Conservation (phyloP, 352 stramenopile species). For the Phytophthora chlamydospora region DNA sequence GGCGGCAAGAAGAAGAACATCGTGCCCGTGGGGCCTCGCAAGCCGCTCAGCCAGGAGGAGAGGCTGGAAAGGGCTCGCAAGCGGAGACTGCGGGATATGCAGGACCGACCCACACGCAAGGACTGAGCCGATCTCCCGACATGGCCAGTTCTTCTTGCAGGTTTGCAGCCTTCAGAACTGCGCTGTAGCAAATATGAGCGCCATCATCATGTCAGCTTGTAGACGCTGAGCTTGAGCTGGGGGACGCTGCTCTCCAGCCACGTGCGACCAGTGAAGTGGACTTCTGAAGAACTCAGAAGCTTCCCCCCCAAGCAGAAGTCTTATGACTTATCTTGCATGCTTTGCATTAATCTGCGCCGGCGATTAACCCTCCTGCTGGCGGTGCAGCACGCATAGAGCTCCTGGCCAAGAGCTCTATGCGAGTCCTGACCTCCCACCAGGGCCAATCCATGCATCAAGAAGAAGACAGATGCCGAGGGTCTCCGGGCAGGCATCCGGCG, state of each 20-base stretch:
- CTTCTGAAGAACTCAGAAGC: slow-evolving; percentile 5
- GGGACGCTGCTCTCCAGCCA: not conserved
- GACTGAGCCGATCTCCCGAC: slow-evolving; percentile 32
- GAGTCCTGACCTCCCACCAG: too few species aligned
- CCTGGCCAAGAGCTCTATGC: too few species aligned
- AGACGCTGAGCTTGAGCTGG: slow-evolving; percentile 38
- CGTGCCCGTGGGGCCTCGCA: slow-evolving; percentile 57
- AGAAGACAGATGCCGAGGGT: not conserved
- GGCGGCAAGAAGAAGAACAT: slow-evolving; percentile 56
- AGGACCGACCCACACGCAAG: slow-evolving; percentile 67
- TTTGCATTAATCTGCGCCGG: too few species aligned
- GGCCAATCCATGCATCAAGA: too few species aligned
- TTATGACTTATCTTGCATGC: too few species aligned
- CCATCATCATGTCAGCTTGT: not conserved
- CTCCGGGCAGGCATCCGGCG: not conserved
- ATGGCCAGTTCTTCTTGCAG: too few species aligned
- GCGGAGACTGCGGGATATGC: slow-evolving; percentile 67
- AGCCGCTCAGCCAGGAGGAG: slow-evolving; percentile 72
- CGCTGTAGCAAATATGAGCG: not conserved
- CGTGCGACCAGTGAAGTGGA: slow-evolving; percentile 3
- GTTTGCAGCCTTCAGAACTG: slow-evolving; percentile 8
- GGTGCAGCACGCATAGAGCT: too few species aligned
- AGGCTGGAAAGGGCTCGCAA: slow-evolving; percentile 69
- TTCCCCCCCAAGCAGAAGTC: too few species aligned
- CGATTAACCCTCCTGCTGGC: too few species aligned